A percentile compares a stretch with the other conserved stretches of the same genome.
phyloP scores from a whole-genome alignment of 2,329 filamentous ascomycete genomes.

The Falciphora oryzae region DNA sequence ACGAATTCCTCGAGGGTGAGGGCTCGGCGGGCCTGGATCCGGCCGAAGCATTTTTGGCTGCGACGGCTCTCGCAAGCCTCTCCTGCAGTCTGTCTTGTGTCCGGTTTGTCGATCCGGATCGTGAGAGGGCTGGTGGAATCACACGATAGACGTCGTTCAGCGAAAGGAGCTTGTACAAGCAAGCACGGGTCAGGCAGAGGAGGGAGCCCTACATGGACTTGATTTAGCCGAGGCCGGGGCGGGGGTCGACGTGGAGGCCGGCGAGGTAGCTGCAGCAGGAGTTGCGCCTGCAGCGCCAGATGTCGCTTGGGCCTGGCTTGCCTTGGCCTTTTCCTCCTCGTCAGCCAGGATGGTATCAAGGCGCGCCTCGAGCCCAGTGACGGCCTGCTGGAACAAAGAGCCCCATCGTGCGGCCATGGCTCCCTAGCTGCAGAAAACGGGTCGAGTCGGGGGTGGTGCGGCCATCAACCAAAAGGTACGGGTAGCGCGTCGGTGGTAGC shows the following conservation, averaged over 20 bases:
- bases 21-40: constrained; percentile 36
- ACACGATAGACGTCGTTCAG: constrained; percentile 17
- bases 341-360: constrained; percentile 89
- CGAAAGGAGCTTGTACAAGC: constrained; percentile 11
- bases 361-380: constrained; percentile 88
- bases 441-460: not conserved
- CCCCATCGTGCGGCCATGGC: constrained; percentile 64
- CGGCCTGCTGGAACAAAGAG: constrained; percentile 78
- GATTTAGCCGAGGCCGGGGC: constrained; percentile 28
- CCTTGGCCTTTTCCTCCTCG: constrained; percentile 47
- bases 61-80: constrained; percentile 80
- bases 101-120: constrained; percentile 57
- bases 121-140: constrained; percentile 41
- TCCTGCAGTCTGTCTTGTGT: constrained; percentile 83
- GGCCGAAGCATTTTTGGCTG: constrained; percentile 53
- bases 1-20: constrained; percentile 37
- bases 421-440: constrained; percentile 15
- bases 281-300: constrained; percentile 18
- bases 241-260: constrained; percentile 23
- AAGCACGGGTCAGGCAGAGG: constrained; percentile 3
- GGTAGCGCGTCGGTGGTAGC: too few species aligned
- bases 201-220: constrained; percentile 24
- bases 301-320: constrained; percentile 18
- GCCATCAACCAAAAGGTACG: not conserved
- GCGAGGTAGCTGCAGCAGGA: constrained; percentile 10